Evolutionary conservation across 345 rosid species (phyloP).

Genomic region (Eucalyptus curtisii): DNA sequence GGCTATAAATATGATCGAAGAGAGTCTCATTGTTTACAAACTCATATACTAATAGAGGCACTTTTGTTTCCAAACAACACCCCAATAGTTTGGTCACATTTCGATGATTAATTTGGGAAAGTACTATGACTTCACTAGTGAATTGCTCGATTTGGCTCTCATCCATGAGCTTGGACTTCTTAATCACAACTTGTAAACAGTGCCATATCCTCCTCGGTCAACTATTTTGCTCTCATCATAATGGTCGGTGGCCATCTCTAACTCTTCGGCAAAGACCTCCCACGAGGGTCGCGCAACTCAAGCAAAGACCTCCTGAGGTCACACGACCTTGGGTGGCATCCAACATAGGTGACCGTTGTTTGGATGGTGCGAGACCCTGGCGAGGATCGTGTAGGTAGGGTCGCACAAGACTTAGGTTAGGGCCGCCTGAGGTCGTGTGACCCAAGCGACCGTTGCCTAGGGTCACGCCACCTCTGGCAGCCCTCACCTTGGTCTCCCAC

Average conservation of each 20-base stretch:
- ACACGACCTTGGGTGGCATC: no score
- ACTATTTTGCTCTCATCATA: constrained; percentile 13
- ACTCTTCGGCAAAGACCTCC: no score
- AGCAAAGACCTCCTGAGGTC: no score
- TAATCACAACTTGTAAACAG: constrained; percentile 40
- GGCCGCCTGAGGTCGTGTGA: fast-evolving
- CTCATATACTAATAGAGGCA: constrained; percentile 34
- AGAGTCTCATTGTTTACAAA: constrained; percentile 25
- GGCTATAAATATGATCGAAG: constrained; percentile 14
- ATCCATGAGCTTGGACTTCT: constrained; percentile 25
- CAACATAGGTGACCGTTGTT: no score
- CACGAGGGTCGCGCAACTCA: no score
- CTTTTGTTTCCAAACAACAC: constrained; percentile 28
- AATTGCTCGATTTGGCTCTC: constrained; percentile 27
- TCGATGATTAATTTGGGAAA: constrained; percentile 31
- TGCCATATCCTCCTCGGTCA: constrained; percentile 29
- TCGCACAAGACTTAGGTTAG: no score
- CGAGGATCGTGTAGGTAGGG: no score
- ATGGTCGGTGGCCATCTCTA: constrained; percentile 1
- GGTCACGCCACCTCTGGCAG: no score
- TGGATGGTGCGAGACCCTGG: no score
- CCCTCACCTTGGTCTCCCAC: no score
- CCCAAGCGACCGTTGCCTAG: no score
- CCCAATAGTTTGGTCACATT: constrained; percentile 34
- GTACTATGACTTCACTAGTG: constrained; percentile 30